Evolutionary conservation across 2,329 filamentous ascomycete genomes (phyloP).

Genomic region (Scedosporium minutisporum): DNA sequence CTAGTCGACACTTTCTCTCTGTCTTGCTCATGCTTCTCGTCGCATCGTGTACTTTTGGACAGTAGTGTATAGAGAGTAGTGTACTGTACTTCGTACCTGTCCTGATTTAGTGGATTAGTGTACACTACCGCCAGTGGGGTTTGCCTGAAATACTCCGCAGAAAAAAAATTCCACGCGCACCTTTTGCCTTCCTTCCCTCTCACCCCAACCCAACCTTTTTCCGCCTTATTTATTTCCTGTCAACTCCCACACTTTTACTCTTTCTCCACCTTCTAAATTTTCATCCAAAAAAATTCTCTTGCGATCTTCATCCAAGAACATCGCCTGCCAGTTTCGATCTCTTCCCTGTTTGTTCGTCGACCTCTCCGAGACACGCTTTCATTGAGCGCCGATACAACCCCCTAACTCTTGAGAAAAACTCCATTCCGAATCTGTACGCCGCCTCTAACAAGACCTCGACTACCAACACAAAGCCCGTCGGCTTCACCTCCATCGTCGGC

Average conservation of each 20-base stretch:
- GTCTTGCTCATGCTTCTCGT: too few relatives aligned
- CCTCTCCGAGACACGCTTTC: not conserved
- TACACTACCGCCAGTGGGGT: not conserved
- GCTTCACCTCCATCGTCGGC: too few relatives aligned
- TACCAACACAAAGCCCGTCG: too few relatives aligned
- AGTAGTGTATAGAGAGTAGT: too few relatives aligned
- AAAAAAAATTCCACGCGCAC: conserved; percentile 1
- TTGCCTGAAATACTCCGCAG: not conserved
- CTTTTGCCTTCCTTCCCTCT: conserved; percentile 12
- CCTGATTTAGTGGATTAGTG: too few relatives aligned
- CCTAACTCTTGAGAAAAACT: not conserved
- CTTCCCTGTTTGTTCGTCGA: not conserved
- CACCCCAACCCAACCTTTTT: conserved; percentile 11
- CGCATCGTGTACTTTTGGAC: too few relatives aligned
- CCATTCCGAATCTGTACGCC: not conserved
- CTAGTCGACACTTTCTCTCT: too few relatives aligned
- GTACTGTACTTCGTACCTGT: too few relatives aligned
- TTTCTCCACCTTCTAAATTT: not conserved
- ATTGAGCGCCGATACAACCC: not conserved
- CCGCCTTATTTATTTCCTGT: conserved; percentile 4
- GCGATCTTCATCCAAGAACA: conserved; percentile 1
- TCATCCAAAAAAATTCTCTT: not conserved
- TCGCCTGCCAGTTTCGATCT: not conserved
- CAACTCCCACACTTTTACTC: not conserved
- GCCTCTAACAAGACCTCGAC: too few relatives aligned